Evolutionary conservation across 768 basidiomycete species (phyloP).

Genomic region (Rhizopogon vulgaris): DNA sequence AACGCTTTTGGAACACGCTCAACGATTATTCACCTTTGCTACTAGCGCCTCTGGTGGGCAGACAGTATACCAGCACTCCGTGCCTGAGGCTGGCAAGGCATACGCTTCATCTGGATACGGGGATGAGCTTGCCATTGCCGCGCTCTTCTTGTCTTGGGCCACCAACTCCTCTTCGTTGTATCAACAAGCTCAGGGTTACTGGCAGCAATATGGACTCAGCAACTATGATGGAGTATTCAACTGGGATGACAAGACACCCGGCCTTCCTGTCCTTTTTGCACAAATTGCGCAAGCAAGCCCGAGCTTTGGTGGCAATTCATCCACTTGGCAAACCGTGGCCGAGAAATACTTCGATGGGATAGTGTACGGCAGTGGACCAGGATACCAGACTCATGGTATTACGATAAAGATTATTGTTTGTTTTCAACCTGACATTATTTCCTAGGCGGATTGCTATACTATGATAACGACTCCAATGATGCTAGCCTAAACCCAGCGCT

Average conservation of each 20-base stretch:
- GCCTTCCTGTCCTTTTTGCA: conserved; percentile 65
- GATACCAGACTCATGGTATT: conserved; percentile 56
- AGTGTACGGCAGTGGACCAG: conserved; percentile 49
- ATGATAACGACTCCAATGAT: conserved; percentile 74
- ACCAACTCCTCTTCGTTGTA: conserved; percentile 56
- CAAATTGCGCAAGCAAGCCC: conserved; percentile 62
- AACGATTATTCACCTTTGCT: conserved; percentile 71
- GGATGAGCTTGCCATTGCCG: conserved; percentile 73
- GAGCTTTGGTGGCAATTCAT: conserved; percentile 47
- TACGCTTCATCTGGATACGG: conserved; percentile 70
- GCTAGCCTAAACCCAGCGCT: conserved; percentile 83
- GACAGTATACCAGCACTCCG: conserved; percentile 61
- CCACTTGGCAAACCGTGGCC: conserved; percentile 61
- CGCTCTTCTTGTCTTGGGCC: conserved; percentile 70
- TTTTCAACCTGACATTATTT: not conserved
- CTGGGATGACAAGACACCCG: conserved; percentile 85
- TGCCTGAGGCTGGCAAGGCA: conserved; percentile 53
- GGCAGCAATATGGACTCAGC: conserved; percentile 47
- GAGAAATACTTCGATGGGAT: conserved; percentile 75
- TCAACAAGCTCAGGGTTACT: conserved; percentile 57
- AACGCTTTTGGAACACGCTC: conserved; percentile 67
- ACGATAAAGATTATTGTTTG: not conserved
- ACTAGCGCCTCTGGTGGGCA: conserved; percentile 46
- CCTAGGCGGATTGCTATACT: conserved; percentile 75
- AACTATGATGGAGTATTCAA: conserved; percentile 63